Conservation (phyloP, 2,329 filamentous ascomycete genomes). For the Hypocreales sp. region DNA sequence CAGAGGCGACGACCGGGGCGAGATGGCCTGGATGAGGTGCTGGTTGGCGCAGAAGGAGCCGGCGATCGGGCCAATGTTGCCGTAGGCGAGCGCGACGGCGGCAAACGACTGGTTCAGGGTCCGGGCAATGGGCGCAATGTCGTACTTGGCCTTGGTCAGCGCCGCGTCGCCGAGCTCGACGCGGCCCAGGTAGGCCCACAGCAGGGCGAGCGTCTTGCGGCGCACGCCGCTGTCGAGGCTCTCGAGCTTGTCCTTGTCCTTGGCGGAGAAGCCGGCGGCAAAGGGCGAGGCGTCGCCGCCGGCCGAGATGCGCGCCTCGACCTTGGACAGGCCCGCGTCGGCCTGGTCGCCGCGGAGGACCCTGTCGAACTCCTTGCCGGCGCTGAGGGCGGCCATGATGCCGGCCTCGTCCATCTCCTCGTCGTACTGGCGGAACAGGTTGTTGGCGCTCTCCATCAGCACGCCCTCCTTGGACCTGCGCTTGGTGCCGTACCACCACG, state of each 20-base stretch:
- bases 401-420: constrained; percentile 69
- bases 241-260: constrained; percentile 64
- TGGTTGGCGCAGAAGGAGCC: constrained; percentile 72
- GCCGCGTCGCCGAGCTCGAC: constrained; percentile 66
- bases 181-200: constrained; percentile 92
- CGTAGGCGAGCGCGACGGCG: constrained; percentile 76
- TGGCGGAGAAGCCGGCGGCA: constrained; percentile 45
- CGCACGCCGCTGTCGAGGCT: constrained; percentile 66
- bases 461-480: constrained; percentile 86
- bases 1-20: constrained; percentile 71
- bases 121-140: constrained; percentile 75
- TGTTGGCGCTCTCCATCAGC: constrained; percentile 83
- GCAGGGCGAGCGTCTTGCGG: constrained; percentile 72
- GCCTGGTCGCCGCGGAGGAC: constrained; percentile 63
- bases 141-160: constrained; percentile 75
- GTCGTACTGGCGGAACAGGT: constrained; percentile 84
- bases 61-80: constrained; percentile 67
- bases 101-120: constrained; percentile 75
- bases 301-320: constrained; percentile 68
- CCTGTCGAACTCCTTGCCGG: constrained; percentile 71
- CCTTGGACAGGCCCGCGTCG: constrained; percentile 64
- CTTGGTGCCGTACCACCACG: constrained; percentile 98
- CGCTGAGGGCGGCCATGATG: constrained; percentile 67
- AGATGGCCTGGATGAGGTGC: constrained; percentile 75
- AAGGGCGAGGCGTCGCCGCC: constrained; percentile 35